phyloP scores from a whole-genome alignment of 805 yeast genomes.

The Spathaspora boniae region DNA sequence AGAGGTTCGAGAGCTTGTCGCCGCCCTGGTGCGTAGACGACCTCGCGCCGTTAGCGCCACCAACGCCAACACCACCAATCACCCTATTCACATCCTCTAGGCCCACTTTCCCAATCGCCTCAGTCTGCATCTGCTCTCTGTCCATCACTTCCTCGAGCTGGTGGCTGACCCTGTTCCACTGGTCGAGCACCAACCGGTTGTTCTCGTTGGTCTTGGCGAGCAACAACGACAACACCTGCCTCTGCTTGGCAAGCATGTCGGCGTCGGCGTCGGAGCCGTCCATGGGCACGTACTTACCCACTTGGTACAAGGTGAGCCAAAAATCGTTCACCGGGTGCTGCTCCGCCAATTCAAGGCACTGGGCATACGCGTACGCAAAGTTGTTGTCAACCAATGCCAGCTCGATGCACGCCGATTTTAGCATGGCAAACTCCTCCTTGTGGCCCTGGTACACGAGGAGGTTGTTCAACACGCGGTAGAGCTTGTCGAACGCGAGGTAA shows the following conservation, averaged over 20 bases:
- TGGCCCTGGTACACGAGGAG: slow-evolving; percentile 39
- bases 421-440: slow-evolving; percentile 19
- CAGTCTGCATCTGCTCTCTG: slow-evolving; percentile 6
- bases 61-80: slow-evolving; percentile 1
- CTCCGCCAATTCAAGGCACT: slow-evolving; percentile 37
- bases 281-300: slow-evolving; percentile 48
- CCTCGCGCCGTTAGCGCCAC: slow-evolving; percentile 4
- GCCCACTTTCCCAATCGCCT: slow-evolving; percentile 5
- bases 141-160: slow-evolving; percentile 21
- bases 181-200: slow-evolving; percentile 52
- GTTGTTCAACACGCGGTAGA: slow-evolving; percentile 39
- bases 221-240: slow-evolving; percentile 50
- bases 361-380: slow-evolving; percentile 53
- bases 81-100: not conserved
- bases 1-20: slow-evolving; percentile 47
- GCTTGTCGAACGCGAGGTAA: slow-evolving; percentile 41
- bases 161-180: slow-evolving; percentile 55
- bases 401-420: slow-evolving; percentile 57
- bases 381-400: slow-evolving; percentile 61
- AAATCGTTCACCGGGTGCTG: slow-evolving; percentile 23
- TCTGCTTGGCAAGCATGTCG: slow-evolving; percentile 43
- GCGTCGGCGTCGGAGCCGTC: slow-evolving; percentile 21
- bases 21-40: slow-evolving; percentile 31
- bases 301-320: slow-evolving; percentile 77
- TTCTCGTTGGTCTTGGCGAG: slow-evolving; percentile 48